Evolutionary conservation across 164 flowering plant genomes (phyloP), one percentile per base, ranked within the genome.

Genomic region (Macadamia integrifolia): DNA sequence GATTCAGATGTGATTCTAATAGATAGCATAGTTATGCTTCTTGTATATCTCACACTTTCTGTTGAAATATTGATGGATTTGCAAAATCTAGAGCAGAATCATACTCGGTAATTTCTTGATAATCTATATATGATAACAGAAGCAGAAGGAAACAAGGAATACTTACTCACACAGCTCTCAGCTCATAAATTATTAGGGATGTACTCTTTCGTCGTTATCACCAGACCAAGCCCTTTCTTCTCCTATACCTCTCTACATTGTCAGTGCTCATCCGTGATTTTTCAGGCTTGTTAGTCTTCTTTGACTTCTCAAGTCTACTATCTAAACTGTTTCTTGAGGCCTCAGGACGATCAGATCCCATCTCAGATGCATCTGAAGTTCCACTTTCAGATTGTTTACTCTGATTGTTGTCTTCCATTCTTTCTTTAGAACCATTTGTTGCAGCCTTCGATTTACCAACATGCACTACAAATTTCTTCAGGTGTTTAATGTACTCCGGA

Each of bases 211-310:
- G 40, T n/a, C 40, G 23, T 23, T 29, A 28, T 82, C 79, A 89
- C 88, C 89, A 85, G 17, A 82, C 76, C 74, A 85, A 64, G 71
- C 88, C 88, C 72, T 78, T 87, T 80, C 76, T 85, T 73, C 76
- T 82, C 82, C 88, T 78, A 71, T 81, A 85, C 76, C 84, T 84
- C 74, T 87, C 96, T 50, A 86, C 84, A 52, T 68, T 81, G 78
- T 91, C 97, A 69, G 84, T 85, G 79, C 98, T 90, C 90, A 85
- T 85, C 74, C 96, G 79, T 13, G 95, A 88, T 66, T 87, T 87
- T 72, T 86, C 98, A 57, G 90, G 91, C 75, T 85, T 83, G 75
- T 70, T 80, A 12, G 80, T 49, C 77, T 85, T 90, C 79, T 85
- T 90, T 18, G 90, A 80, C 80, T 90, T 92, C 75, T 86, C 95